Base-by-base conservation (phyloP, 2,329 filamentous ascomycete genomes). In the Stachybotrys chlorohalonatus region DNA sequence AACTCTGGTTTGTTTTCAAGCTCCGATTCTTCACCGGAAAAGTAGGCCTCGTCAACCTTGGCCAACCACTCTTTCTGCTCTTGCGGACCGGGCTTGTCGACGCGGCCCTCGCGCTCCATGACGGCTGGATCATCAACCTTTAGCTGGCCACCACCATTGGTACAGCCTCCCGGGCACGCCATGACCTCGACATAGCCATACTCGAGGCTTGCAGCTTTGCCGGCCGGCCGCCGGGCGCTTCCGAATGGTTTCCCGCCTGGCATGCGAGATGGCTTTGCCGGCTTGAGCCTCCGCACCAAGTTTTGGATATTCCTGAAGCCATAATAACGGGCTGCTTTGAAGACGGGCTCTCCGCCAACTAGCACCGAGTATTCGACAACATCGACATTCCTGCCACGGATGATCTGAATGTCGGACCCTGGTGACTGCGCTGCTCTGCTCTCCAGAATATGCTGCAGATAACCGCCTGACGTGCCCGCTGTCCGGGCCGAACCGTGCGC, bases 301-400 rank as follows among this genome's bases (percentile, higher is more conserved):
- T 99, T 99, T 70, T 97, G 94, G 58, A 99, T 99, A 66, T 99
- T 99, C 53, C 94, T 82, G 77, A 99, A 99, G 6, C 94, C 94
- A 68, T 99, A 99, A 71, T 93, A 99, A 52, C 94, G 85, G 5
- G 93, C 93, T 17, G 90, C 87, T 66, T 84, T 89, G 73, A 95
- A 84, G 2, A 95, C 69, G 3, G 78, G 72, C 58, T 84, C 74
- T 9, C 80, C 80, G 3, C 75, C 66, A 52, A 72, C 74, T 13
- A 82, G 80, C 24, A 96, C 79, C 2, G 79, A 77, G 67, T 94
- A 96, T 64, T 97, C 94, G 31, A 92, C 80, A 1, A 97, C 93
- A 67, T 99, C 94, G 31, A 85, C 82, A 66, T 99, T 99, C 47
- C 94, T 84, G 45, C 94, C 94, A 45, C 87, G 83, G 32, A 82